Evolutionary conservation across 108 stramenopile genomes (phyloP), one percentile per base, ranked within the genome.

Genomic region (Craspedostauros australis): DNA sequence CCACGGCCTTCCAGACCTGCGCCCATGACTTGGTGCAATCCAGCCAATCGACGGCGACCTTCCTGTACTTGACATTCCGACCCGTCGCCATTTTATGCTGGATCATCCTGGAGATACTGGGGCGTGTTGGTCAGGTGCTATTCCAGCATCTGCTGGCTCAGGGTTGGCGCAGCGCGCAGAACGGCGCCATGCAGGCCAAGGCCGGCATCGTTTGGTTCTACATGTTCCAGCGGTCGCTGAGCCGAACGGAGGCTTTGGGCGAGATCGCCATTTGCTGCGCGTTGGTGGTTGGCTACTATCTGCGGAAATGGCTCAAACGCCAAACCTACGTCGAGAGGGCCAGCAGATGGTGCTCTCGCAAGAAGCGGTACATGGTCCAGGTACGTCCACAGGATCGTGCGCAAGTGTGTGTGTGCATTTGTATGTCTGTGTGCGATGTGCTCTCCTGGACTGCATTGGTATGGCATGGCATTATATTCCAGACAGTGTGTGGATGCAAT

Each of bases 291-390:
- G 2, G 58, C 3, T 89, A 72, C 60, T 46, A 77, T 27, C 40
- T 87, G 7, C 73, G 71, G 41, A 70, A 70, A 15, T 84, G 76
- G 57, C 56, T 91, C 18, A 55, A 62, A 47, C 65, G 64, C 40
- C 59, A 78, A 39, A 64, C 66, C n/a, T 91, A 87, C 50, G 71
- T 72, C 41, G 53, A 73, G 39, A 58, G 86, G n/a, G 21, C 57
- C 1, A 20, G 50, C 18, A 41, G 41, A 34, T 87, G 76, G 76
- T 78, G 72, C 45, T 16, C 28, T 14, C 33, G 43, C 2, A 76
- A 78, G 46, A 75, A 76, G 47, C 26, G 41, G 9, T 53, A 28
- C 5, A 43, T 40, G 5, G 36, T 60, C 18, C 21, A 64, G 69
- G 65, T 72, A 58, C 50, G 66, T 54, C 5, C 5, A 30, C 37